Percentiles rank a stretch among this genome's conserved stretches.
These are phyloP conservation scores for Dactylellina sp. DNA, from an alignment of 2,329 filamentous ascomycete genomes.

Conservation along the genomic window DNA sequence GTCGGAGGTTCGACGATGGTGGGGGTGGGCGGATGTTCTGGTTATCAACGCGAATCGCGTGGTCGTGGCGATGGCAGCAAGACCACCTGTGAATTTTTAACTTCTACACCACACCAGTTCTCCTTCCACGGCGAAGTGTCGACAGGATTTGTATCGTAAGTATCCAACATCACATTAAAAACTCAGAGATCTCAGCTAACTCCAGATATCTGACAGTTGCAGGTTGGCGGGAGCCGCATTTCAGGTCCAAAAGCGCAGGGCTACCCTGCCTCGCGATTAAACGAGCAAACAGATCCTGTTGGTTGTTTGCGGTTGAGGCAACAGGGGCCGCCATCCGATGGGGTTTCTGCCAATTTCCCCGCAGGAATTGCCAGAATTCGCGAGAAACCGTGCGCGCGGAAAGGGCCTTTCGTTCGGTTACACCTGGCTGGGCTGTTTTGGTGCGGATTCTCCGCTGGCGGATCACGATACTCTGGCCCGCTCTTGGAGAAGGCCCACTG, in stretches of 20 bases:
- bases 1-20: conserved; percentile 32
- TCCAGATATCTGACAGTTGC: conserved; percentile 8
- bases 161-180: conserved; percentile 20
- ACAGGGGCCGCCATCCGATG: conserved; percentile 25
- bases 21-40: not conserved
- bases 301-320: conserved; percentile 3
- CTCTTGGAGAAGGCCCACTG: not conserved
- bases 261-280: conserved; percentile 30
- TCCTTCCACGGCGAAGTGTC: conserved; percentile 5
- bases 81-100: conserved; percentile 1
- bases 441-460: conserved; percentile 29
- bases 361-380: conserved; percentile 52
- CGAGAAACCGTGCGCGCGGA: conserved; percentile 38
- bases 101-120: conserved; percentile 26
- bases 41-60: conserved; percentile 36
- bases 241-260: conserved; percentile 29
- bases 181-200: conserved; percentile 2
- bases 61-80: not conserved
- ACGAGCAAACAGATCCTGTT: conserved; percentile 29
- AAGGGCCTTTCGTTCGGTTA: conserved; percentile 5
- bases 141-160: conserved; percentile 19
- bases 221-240: conserved; percentile 15
- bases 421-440: conserved; percentile 16
- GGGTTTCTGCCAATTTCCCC: conserved; percentile 36
- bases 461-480: conserved; percentile 13